Evolutionary conservation across 1,139 yeast species (phyloP), one percentile per base, ranked within the genome.

Genomic region (Yarrowia galli): DNA sequence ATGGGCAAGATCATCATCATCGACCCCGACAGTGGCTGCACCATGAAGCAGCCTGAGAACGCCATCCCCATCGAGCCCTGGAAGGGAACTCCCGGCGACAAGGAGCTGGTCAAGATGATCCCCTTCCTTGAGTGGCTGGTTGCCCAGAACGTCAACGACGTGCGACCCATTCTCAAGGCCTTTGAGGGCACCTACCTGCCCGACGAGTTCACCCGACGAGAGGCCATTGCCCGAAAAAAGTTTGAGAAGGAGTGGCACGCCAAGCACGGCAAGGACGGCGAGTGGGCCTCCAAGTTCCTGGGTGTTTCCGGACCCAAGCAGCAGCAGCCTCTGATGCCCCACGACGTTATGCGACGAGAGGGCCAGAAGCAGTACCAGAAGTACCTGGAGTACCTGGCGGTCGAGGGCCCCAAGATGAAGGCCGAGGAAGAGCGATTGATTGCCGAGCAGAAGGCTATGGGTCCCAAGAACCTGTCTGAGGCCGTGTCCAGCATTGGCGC

Each of bases 81-180:
- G 99, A 85, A 85, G 70, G 99, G 99, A 71, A 82, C 82, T 71
- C 84, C 91, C 43, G 96, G 91, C 76, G 98, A 93, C 78, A 81
- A 82, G 69, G 85, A 82, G 69, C 84, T 95, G 75, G 84, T 95
- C 74, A 84, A 84, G 74, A 82, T 93, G 79, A 92, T 95, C 75
- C 98, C 98, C 70, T 89, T 95, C 80, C 86, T 95, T 75, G 99
- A 95, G 80, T 96, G 92, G 82, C 81, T 95, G 71, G 99, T 98
- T 20, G 91, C 97, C 23, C 97, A 92, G 78, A 96, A 91, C 70
- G 84, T 91, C 73, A 86, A 86, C 77, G 99, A 95, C 79, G 95
- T 96, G 68, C 89, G 98, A 79, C 97, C 97, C 53, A 86, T 92
- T 60, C 82, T 96, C 75, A 83, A 84, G 72, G 86, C 97, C 3